Evolutionary conservation across 2,329 filamentous ascomycete species (phyloP).

Genomic region (Aquanectria penicillioides): DNA sequence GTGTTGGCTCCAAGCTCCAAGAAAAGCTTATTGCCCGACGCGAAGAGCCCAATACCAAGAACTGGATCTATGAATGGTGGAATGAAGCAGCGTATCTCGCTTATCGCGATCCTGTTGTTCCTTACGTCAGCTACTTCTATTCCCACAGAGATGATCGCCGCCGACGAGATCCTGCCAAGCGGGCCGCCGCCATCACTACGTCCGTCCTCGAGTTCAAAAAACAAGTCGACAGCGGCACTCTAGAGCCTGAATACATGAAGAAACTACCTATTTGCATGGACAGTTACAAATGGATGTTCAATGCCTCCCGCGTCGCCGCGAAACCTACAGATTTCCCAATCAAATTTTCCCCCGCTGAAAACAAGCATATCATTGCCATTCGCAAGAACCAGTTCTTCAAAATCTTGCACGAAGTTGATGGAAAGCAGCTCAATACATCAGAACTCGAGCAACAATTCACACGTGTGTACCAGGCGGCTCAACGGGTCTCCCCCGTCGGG

Average conservation of each 20-base stretch:
- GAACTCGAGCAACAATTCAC: conserved; percentile 93
- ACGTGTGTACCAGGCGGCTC: conserved; percentile 80
- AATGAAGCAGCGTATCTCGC: conserved; percentile 91
- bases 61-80: conserved; percentile 99
- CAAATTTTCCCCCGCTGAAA: conserved; percentile 78
- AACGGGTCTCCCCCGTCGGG: conserved; percentile 79
- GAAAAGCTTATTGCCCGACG: conserved; percentile 84
- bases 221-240: conserved; percentile 80
- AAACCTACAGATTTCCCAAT: conserved; percentile 83
- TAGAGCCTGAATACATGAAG: conserved; percentile 99
- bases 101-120: conserved; percentile 95
- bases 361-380: conserved; percentile 89
- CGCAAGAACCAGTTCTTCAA: conserved; percentile 99
- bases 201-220: conserved; percentile 93
- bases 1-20: conserved; percentile 84
- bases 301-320: conserved; percentile 85
- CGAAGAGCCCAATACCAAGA: conserved; percentile 83
- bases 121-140: conserved; percentile 99
- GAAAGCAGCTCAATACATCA: conserved; percentile 84
- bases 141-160: conserved; percentile 94
- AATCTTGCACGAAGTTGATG: conserved; percentile 81
- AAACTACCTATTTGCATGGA: conserved; percentile 98
- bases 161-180: conserved; percentile 88
- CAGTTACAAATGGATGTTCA: conserved; percentile 99
- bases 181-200: conserved; percentile 89